Conservation (phyloP, 768 basidiomycete genomes). For the Mycena rosella region DNA sequence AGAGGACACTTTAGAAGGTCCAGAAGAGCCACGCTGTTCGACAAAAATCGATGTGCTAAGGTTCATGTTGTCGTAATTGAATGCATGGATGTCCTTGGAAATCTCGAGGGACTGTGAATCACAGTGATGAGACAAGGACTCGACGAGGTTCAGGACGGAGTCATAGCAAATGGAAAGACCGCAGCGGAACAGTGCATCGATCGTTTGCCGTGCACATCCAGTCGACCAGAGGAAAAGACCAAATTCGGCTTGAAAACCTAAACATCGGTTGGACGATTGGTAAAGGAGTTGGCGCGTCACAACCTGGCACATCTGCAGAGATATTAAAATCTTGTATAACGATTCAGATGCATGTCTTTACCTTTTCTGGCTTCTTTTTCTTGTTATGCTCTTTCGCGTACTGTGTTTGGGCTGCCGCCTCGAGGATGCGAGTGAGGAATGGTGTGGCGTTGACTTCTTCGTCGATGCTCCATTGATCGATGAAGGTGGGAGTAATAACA, state of each 20-base stretch:
- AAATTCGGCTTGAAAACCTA: conserved; percentile 25
- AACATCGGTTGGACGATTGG: conserved; percentile 26
- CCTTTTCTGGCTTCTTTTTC: conserved; percentile 1
- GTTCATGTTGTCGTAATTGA: conserved; percentile 35
- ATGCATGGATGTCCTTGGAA: conserved; percentile 3
- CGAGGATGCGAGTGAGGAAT: conserved; percentile 4
- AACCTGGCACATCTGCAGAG: conserved; percentile 25
- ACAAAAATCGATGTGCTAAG: conserved; percentile 36
- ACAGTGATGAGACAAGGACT: conserved; percentile 7
- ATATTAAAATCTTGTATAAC: neutral
- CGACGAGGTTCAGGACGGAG: conserved; percentile 23
- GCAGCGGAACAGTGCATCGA: conserved; percentile 30
- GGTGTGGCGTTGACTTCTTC: neutral
- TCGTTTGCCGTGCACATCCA: conserved; percentile 23
- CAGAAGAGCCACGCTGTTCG: conserved; percentile 33
- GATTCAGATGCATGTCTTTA: no score
- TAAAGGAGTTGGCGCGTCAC: conserved; percentile 26
- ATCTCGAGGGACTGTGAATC: conserved; percentile 4
- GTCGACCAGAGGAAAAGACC: conserved; percentile 32
- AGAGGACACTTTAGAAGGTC: no score
- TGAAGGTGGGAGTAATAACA: conserved; percentile 10
- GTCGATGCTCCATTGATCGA: neutral
- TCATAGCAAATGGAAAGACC: conserved; percentile 33
- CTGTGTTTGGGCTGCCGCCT: conserved; percentile 11
- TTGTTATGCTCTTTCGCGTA: conserved; percentile 10